Evolutionary conservation across 345 rosid species (phyloP).

Genomic region (Populus tremula): DNA sequence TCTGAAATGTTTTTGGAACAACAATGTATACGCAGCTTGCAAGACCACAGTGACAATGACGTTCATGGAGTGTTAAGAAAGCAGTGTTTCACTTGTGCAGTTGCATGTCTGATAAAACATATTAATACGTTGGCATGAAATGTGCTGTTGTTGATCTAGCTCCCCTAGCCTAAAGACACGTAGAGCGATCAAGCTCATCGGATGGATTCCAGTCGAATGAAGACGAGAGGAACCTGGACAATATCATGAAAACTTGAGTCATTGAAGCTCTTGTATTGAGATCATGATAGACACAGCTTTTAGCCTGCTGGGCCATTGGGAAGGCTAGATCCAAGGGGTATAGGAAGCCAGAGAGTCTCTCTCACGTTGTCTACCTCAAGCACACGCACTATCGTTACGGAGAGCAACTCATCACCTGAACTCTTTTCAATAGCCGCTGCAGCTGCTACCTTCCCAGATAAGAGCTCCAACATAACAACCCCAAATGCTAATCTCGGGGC

Average conservation of each 20-base stretch:
- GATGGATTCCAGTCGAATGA: conserved; percentile 90
- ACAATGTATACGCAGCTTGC: neutral
- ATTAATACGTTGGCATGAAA: neutral
- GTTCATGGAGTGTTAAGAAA: neutral
- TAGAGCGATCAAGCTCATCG: conserved; percentile 48
- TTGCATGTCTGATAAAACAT: neutral
- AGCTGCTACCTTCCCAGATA: conserved; percentile 73
- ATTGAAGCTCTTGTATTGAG: conserved; percentile 59
- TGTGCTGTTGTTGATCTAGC: conserved; percentile 14
- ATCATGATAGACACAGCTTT: conserved; percentile 56
- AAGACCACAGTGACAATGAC: neutral
- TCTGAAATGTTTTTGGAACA: neutral
- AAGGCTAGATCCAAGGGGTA: conserved; percentile 81
- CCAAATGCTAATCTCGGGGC: conserved; percentile 80
- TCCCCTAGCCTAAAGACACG: conserved; percentile 32
- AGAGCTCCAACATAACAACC: conserved; percentile 74
- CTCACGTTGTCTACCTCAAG: conserved; percentile 71
- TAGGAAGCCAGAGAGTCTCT: conserved; percentile 52
- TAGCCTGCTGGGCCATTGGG: conserved; percentile 71
- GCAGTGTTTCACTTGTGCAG: neutral
- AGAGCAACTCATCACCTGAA: conserved; percentile 46
- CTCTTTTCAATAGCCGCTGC: conserved; percentile 23
- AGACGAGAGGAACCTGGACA: conserved; percentile 72
- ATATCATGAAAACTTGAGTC: conserved; percentile 46
- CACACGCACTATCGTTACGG: conserved; percentile 44